A percentile compares a stretch with the other conserved stretches of the same genome.
Evolutionary conservation across 1,139 yeast genomes (phyloP).

Genomic region (Pichia sp.): DNA sequence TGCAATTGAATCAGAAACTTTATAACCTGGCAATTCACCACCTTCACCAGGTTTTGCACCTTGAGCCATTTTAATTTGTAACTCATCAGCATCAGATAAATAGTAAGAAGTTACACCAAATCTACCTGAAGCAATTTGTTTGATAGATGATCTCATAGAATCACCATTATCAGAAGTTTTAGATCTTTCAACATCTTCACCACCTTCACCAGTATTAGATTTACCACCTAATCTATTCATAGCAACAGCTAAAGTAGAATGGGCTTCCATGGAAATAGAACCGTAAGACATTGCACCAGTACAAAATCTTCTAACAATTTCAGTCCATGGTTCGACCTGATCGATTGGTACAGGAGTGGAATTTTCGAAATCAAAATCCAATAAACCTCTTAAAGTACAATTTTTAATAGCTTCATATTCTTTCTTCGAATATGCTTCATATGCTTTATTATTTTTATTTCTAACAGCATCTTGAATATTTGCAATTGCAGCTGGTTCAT

Average conservation of each 20-base stretch:
- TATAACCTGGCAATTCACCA: conserved; percentile 96
- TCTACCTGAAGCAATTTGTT: conserved; percentile 97
- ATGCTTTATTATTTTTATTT: conserved; percentile 90
- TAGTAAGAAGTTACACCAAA: conserved; percentile 96
- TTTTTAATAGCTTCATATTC: conserved; percentile 89
- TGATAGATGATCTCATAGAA: conserved; percentile 96
- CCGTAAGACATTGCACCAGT: conserved; percentile 99
- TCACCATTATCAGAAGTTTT: conserved; percentile 79
- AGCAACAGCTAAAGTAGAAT: conserved; percentile 94
- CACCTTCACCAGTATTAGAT: conserved; percentile 99
- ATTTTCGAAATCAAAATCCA: conserved; percentile 77
- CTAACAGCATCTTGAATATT: conserved; percentile 95
- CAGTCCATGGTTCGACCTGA: conserved; percentile 99
- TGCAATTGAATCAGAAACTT: conserved; percentile 83
- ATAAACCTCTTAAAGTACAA: conserved; percentile 89
- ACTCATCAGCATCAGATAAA: conserved; percentile 92
- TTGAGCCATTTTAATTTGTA: conserved; percentile 98
- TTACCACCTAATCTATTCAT: conserved; percentile 98
- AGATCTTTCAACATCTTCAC: conserved; percentile 94
- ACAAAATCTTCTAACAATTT: conserved; percentile 92
- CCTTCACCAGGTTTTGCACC: conserved; percentile 99
- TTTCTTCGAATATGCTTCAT: conserved; percentile 81
- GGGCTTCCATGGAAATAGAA: conserved; percentile 97
- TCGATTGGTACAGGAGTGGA: conserved; percentile 82
- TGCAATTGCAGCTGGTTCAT: conserved; percentile 93